Base-by-base conservation (phyloP, 306 rosid genomes). In the Begonia loranthoides region DNA sequence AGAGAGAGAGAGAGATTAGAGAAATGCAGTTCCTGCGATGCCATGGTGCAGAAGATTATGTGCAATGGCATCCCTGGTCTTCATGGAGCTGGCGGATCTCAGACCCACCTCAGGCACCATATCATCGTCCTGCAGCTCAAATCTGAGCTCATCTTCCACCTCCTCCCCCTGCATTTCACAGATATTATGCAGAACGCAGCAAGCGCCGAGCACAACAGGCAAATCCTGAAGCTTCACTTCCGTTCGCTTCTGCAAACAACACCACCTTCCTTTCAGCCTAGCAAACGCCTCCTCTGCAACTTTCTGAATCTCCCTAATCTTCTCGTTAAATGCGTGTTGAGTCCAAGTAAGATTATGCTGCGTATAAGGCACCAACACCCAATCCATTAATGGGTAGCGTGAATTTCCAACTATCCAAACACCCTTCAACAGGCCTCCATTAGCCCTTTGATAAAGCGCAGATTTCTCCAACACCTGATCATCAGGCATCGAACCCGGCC, bases 401-500 rank as follows among this genome's bases (percentile, higher is more conserved):
- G 82, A 69, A 9, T 73, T 56, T 1, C 99, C 99, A 36, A 83
- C 96, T 15, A 92, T 68, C 94, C 99, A 92, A 14, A 73, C 78
- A 1, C 77, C 92, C 15, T 76, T 83, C 16, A 83, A 38, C 13
- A 83, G 59, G 2, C 94, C 96, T 2, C 76, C 77, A 38, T 71
- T 76, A 1, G 94, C 99, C 54, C 92, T 68, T 28, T 92, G 94
- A 55, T 33, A 57, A 57, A 92, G 72, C 3, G 94, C 93, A 0
- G 87, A 76, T 21, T 76, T 80, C 56, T 86, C 93, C 13, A 92
- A 56, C 10, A 92, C 99, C 45, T 87, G 88, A 41, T 83, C 96
- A 65, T 92, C 96, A 10, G 93, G 78, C 94, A 92, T 78, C 5
- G 96, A 92, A 2, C 99, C 99, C 2, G 96, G 96, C 99, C 99